phyloP scores from a whole-genome alignment of 2,329 filamentous ascomycete species.

The Tolypocladium album region DNA sequence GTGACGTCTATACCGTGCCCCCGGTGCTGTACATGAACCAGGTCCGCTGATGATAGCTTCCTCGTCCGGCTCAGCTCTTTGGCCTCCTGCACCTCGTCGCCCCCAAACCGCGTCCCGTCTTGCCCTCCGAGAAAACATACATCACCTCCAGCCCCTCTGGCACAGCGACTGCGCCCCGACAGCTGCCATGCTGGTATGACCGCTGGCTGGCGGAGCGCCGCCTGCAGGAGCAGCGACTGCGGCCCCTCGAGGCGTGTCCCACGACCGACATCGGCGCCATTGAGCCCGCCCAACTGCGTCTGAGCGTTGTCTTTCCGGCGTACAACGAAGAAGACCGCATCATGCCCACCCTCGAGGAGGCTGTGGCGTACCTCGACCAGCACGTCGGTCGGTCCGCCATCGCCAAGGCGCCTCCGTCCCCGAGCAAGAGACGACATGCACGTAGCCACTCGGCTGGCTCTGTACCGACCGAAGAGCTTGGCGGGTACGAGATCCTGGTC shows the following conservation, averaged over 20 bases:
- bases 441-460: conserved; percentile 7
- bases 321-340: conserved; percentile 89
- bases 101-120: conserved; percentile 64
- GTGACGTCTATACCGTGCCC: not conserved
- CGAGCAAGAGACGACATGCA: conserved; percentile 22
- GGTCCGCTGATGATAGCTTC: conserved; percentile 3
- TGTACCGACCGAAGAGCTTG: conserved; percentile 8
- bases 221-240: conserved; percentile 28
- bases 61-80: conserved; percentile 35
- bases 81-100: conserved; percentile 63
- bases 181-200: conserved; percentile 82
- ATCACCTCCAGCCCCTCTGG: conserved; percentile 58
- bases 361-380: conserved; percentile 72
- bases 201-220: conserved; percentile 54
- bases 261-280: conserved; percentile 45
- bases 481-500: conserved; percentile 85
- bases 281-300: conserved; percentile 67
- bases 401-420: conserved; percentile 12
- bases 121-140: conserved; percentile 76
- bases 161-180: conserved; percentile 23
- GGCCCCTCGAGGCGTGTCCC: conserved; percentile 25
- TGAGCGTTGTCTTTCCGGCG: conserved; percentile 88
- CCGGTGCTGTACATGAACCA: not conserved
- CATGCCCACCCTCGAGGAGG: conserved; percentile 77
- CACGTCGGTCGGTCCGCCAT: conserved; percentile 50